Evolutionary conservation across 139 green algal genomes (phyloP), one percentile per base, ranked within the genome.

Genomic region (Nannochloris sp.): DNA sequence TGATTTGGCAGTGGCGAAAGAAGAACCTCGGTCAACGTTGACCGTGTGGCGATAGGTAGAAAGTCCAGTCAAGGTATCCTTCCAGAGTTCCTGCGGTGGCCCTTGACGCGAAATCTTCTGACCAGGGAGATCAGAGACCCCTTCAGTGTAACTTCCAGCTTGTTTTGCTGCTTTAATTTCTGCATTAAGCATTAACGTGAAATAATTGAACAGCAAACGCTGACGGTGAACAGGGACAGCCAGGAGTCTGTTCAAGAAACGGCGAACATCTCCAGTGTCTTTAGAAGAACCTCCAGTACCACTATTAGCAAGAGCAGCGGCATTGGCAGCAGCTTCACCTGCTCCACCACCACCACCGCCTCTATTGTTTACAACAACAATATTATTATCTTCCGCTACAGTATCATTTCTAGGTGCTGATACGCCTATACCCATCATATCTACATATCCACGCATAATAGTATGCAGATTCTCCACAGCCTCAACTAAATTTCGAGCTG

Each of bases 211-310:
- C 33, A 96, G 72, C 54, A 92, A 73, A 63, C 90, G 86, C 81
- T 95, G 89, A 4, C 70, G 54, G 7, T 62, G 66, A n/a, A 95
- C 58, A 4, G 77, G 82, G 64, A 93, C 68, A 3, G 75, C 81
- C 72, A 96, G 82, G 61, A 96, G 73, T 24, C 89, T 74, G 73
- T 96, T 96, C 1, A 96, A 73, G 82, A 96, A 96, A 23, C 79
- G 76, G 13, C 72, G 73, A 15, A 84, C 88, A 55, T 95, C 87
- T 8, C 83, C 82, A 8, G 65, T 39, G 27, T 86, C 75, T 53
- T 82, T 85, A 55, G 6, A 42, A 23, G 29, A 32, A 6, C 37
- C 45, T 13, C 53, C 57, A 25, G 15, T 58, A 32, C 32, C 39
- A 3, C 51, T 46, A 4, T 35, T 9, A 3, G 23, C 65, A 33